Evolutionary conservation across 148 eudicot genomes (phyloP), one percentile per base, ranked within the genome.

Genomic region (Camellia japonica): DNA sequence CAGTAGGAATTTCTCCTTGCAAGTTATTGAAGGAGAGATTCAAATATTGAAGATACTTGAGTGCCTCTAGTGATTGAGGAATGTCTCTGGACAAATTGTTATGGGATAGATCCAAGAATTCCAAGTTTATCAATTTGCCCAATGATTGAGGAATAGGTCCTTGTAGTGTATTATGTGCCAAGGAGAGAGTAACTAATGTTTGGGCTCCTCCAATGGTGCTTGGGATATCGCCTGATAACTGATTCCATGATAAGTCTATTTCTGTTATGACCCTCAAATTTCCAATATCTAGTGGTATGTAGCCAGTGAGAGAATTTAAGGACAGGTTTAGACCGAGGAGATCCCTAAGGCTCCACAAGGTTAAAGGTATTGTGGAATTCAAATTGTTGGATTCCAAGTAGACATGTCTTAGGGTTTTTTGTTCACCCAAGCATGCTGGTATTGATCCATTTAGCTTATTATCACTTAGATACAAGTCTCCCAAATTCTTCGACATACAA

Each of bases 201-300:
- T 30, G 38, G 15, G 80, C 71, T 0, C 79, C 78, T 46, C 67
- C 82, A 42, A 83, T 83, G 71, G 80, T 78, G 47, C 72, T 79
- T 68, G 86, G 86, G 66, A 86, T 63, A 20, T 75, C 15, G 6
- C 86, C 86, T 1, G 78, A 74, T 43, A 84, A 75, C 42, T 13
- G 68, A 77, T 86, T 86, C 80, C 75, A 79, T 0, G 89, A 86
- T 30, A 86, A 86, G 81, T 79, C 83, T 38, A 86, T 18, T 10
- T 63, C 38, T 30, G 38, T 30, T 65, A 30, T 30, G 38, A 30
- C 38, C 38, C 38, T 30, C 38, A 30, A 30, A 30, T 30, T 30
- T 30, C 38, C 71, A 56, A 85, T 49, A 6, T 74, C 76, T 11
- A n/a, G 30, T 44, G 81, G 79, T 0, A 85, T 1, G 61, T 81